These are phyloP conservation scores for Colletotrichum sp. DNA, from an alignment of 2,329 filamentous ascomycete genomes.

Conservation along the genomic window DNA sequence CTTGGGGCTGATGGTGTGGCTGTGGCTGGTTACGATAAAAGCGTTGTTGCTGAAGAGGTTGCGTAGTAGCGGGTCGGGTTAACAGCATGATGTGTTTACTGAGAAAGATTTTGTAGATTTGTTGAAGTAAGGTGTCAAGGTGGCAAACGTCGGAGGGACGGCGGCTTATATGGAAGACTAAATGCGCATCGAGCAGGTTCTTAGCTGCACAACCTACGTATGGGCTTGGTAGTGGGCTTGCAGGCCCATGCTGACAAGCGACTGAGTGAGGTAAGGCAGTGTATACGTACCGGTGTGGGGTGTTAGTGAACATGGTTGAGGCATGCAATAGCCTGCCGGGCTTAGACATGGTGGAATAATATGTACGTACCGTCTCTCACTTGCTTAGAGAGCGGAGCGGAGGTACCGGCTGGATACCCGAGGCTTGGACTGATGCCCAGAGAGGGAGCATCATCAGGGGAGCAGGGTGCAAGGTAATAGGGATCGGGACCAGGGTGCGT, in stretches of 20 bases:
- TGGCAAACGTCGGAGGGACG: constrained; percentile 17
- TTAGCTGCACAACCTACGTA: constrained; percentile 2
- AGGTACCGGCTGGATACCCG: constrained; percentile 12
- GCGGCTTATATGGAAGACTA: constrained; percentile 15
- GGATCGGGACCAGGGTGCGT: background rate
- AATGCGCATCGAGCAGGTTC: background rate
- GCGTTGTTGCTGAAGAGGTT: constrained; percentile 6
- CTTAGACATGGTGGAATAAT: background rate
- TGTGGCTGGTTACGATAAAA: background rate
- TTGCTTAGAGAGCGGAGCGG: background rate
- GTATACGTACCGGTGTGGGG: background rate
- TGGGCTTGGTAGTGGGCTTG: background rate
- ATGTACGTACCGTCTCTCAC: constrained; percentile 3
- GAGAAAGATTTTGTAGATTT: background rate
- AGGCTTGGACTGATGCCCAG: constrained; percentile 5
- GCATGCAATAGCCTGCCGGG: background rate
- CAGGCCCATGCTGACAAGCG: background rate
- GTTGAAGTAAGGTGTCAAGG: background rate
- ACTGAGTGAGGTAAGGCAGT: background rate
- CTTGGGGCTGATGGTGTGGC: background rate
- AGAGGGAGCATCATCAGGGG: background rate
- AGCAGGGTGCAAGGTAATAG: background rate
- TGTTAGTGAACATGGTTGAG: background rate
- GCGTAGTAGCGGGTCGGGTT: constrained; percentile 5
- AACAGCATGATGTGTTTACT: constrained; percentile 18